A percentile compares a stretch with the other conserved stretches of the same genome.
These are phyloP conservation scores for Thelonectria blattea DNA, from an alignment of 2,329 filamentous ascomycete genomes.

Conservation along the genomic window DNA sequence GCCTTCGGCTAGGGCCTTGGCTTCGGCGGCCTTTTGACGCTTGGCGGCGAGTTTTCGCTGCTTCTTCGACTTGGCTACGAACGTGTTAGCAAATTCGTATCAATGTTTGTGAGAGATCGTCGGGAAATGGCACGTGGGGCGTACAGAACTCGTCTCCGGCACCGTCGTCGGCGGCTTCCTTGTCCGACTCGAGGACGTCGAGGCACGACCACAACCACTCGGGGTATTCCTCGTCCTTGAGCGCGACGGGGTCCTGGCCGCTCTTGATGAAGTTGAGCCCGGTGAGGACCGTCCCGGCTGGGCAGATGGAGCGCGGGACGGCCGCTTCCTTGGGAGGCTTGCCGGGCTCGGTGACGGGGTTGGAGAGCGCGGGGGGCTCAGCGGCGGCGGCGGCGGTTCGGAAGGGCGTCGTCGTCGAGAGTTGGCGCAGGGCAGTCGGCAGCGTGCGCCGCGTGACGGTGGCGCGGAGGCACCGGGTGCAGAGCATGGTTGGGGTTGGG, in stretches of 20 bases:
- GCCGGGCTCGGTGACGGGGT: constrained; percentile 41
- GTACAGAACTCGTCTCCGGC: constrained; percentile 81
- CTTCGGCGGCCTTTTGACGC: constrained; percentile 61
- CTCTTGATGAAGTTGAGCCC: constrained; percentile 82
- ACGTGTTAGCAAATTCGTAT: constrained; percentile 24
- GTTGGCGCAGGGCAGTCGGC: constrained; percentile 43
- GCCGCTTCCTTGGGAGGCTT: constrained; percentile 41
- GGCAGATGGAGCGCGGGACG: constrained; percentile 57
- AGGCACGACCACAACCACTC: constrained; percentile 80
- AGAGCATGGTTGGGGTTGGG: constrained; percentile 46
- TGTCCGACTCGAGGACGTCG: constrained; percentile 62
- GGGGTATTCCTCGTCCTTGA: constrained; percentile 78
- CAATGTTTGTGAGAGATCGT: not conserved
- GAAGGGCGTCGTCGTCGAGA: constrained; percentile 49
- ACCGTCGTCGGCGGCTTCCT: constrained; percentile 56
- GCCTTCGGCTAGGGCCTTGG: constrained; percentile 66
- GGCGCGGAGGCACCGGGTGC: constrained; percentile 57
- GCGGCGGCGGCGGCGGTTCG: constrained; percentile 37
- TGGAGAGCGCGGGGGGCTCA: constrained; percentile 47
- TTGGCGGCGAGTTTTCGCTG: constrained; percentile 75
- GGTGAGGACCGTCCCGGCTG: constrained; percentile 71
- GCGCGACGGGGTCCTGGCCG: constrained; percentile 73
- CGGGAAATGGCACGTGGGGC: constrained; percentile 40
- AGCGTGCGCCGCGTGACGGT: constrained; percentile 41
- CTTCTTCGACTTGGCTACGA: constrained; percentile 81